These are phyloP conservation scores for Apiospora pterosperma DNA, from an alignment of 2,329 filamentous ascomycete genomes.

Conservation along the genomic window DNA sequence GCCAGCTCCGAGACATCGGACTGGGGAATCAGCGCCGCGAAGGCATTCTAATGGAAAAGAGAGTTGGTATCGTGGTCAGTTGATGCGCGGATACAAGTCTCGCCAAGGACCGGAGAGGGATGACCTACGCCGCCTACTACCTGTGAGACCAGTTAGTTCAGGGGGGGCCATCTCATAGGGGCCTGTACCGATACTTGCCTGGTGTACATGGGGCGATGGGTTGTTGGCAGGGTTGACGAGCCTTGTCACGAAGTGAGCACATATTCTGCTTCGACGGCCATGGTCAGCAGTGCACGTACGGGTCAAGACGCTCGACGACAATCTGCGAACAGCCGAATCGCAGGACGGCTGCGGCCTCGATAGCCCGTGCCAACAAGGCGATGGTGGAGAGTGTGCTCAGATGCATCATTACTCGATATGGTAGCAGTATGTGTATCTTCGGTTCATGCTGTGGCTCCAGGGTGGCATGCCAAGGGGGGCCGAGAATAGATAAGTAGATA, in stretches of 20 bases:
- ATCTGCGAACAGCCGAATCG: slow-evolving; percentile 26
- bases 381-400: not conserved
- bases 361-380: not conserved
- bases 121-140: slow-evolving; percentile 26
- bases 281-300: not conserved
- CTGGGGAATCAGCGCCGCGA: not conserved
- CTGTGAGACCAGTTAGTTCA: not conserved
- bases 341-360: slow-evolving; percentile 10
- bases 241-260: not conserved
- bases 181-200: slow-evolving; percentile 7
- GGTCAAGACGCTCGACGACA: slow-evolving; percentile 26
- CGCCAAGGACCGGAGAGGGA: slow-evolving; percentile 23
- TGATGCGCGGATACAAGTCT: slow-evolving; percentile 25
- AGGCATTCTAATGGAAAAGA: slow-evolving; percentile 25
- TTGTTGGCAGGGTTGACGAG: slow-evolving; percentile 23
- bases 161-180: not conserved
- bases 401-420: not conserved
- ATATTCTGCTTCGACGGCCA: not conserved
- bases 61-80: not conserved
- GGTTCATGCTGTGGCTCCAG: not conserved
- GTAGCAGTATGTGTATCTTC: not conserved
- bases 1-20: slow-evolving; percentile 24
- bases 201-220: slow-evolving; percentile 27
- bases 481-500: not conserved
- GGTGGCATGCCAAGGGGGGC: not conserved